Evolutionary conservation across 768 basidiomycete species (phyloP), one percentile per base, ranked within the genome.

Genomic region (Mycena rosella): DNA sequence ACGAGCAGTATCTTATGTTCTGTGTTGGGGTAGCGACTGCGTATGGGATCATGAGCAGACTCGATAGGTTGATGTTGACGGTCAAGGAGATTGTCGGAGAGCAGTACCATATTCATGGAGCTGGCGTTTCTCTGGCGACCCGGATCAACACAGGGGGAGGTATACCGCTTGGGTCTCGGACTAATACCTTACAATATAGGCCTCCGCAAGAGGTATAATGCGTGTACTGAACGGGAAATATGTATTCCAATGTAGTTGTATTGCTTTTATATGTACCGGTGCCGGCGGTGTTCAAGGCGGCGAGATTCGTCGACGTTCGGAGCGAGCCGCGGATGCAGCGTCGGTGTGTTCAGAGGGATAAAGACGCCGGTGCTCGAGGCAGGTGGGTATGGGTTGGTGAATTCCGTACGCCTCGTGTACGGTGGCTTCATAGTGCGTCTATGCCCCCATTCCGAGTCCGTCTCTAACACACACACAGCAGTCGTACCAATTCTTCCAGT

Each of bases 71-170:
- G 63, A 93, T 96, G 89, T 74, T 94, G 3, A 92, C 93, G 3
- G 87, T 89, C 18, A 96, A 96, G 75, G 93, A 95, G 77, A 81
- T 96, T 49, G 92, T 96, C 1, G 94, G 94, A 2, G 94, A 96
- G 75, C 91, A 93, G 71, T 94, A 91, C 75, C 91, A 95, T 74
- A 92, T 95, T n/a, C 86, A 90, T 64, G 92, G 92, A 0, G 78
- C 92, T 18, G 89, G 86, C 60, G 60, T 75, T 70, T 63, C 79
- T 18, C 64, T 70, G 15, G 60, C 67, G 63, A 64, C 68, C 56
- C 58, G 73, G 73, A 57, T 64, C 48, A 61, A 60, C 29, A 0
- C 58, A 18, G 44, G 69, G 49, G 26, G n/a, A 6, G 78, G 76
- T 14, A 71, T 78, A 30, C 80, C 80, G 27, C 68, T 79, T 72